phyloP scores from a whole-genome alignment of 83 land plant genomes.

The Picea abies region DNA sequence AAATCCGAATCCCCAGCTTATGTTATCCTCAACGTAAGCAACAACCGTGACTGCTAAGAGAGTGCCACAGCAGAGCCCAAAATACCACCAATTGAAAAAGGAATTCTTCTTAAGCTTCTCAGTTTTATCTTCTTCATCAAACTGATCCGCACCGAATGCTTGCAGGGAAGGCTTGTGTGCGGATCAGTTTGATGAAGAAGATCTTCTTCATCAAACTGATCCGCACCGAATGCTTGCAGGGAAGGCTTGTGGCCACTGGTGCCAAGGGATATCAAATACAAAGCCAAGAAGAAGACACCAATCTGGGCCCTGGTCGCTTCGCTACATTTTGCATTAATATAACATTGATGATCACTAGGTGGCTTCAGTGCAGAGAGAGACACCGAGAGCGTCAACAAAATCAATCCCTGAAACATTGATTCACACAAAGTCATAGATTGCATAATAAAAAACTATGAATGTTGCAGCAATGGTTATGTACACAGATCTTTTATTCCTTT shows the following conservation, averaged over 20 bases:
- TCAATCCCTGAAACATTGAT: constrained; percentile 43
- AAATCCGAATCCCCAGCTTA: constrained; percentile 59
- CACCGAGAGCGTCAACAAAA: constrained; percentile 36
- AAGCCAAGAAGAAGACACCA: constrained; percentile 21
- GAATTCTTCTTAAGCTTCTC: constrained; percentile 22
- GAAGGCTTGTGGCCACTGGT: constrained; percentile 39
- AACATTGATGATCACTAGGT: constrained; percentile 10
- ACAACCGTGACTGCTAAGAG: constrained; percentile 62
- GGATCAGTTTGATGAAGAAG: too few species aligned
- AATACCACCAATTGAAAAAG: constrained; percentile 46
- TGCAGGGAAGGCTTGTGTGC: too few species aligned
- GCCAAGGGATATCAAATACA: constrained; percentile 35
- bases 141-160: constrained; percentile 43
- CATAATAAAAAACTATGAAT: too few species aligned
- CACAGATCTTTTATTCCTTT: neutral
- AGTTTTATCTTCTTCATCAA: constrained; percentile 27
- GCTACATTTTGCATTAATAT: neutral
- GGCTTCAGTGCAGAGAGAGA: constrained; percentile 30
- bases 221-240: too few species aligned
- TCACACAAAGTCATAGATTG: neutral
- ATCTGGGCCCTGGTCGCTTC: neutral
- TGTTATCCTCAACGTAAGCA: constrained; percentile 70
- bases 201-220: too few species aligned
- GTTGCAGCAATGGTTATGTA: neutral
- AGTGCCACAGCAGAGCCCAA: constrained; percentile 47